Evolutionary conservation across 2,329 filamentous ascomycete genomes (phyloP), one percentile per base, ranked within the genome.

Genomic region (Diaporthe destruens): DNA sequence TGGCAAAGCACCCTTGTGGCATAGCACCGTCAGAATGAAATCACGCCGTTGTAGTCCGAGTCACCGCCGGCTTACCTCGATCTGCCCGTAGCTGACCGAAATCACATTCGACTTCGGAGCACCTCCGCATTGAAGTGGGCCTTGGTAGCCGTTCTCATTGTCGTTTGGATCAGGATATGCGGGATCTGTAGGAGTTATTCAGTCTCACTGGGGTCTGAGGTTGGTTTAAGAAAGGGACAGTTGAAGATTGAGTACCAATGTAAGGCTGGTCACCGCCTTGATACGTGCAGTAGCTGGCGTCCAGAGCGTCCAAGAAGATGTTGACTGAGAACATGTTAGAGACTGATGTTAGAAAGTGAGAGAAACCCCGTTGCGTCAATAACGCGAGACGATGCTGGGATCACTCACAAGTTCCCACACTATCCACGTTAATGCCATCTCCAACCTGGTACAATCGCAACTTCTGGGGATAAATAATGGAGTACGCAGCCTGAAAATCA

Each of bases 71-170:
- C 44, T 18, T 36, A 65, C 61, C 79, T 91, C 89, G 55, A 85
- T 83, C 54, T 85, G 85, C 59, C 87, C 87, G 77, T 90, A 90
- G 4, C 85, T 88, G 75, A 91, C 87, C 49, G 84, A 85, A 73
- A 89, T 84, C 8, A 90, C 88, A 74, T 89, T 88, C 12, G 88
- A 87, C 2, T 87, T 86, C 75, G 85, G 82, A 80, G 79, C 80
- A 16, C 77, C 76, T 54, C 80, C 80, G 75, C 79, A 83, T 75
- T 79, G 77, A 25, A 82, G 78, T 54, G 78, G 72, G 25, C 86
- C 86, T 72, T 85, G 84, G 80, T 87, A 89, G 32, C 86, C 87
- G 39, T 82, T 85, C 61, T 65, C 29, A 12, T 65, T 65, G 0
- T 78, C 29, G 12, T 78, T 76, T 0, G 81, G 79, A 74, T 88